These are phyloP conservation scores for Fusarium setosum DNA, from an alignment of 2,329 filamentous ascomycete genomes.

Conservation along the genomic window DNA sequence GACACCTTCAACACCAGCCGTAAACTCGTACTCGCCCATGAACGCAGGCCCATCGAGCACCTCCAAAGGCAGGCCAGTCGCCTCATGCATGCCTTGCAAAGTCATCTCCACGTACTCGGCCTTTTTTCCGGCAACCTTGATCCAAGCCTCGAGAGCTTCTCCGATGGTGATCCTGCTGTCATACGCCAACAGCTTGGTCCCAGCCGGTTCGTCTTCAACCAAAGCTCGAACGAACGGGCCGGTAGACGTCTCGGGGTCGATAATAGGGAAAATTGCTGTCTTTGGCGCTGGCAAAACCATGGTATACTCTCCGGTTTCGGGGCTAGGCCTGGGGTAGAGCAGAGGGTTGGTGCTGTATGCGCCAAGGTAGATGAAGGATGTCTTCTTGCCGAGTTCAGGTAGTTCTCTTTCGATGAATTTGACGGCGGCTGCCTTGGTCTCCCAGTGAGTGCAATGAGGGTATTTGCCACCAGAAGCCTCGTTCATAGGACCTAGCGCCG, in stretches of 20 bases:
- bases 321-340: conserved; percentile 40
- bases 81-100: conserved; percentile 48
- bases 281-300: conserved; percentile 44
- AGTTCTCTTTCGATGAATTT: conserved; percentile 54
- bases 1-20: conserved; percentile 50
- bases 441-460: conserved; percentile 59
- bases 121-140: conserved; percentile 49
- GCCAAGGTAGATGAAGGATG: conserved; percentile 39
- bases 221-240: conserved; percentile 58
- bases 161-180: conserved; percentile 50
- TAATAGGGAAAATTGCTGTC: conserved; percentile 50
- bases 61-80: conserved; percentile 50
- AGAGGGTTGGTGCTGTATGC: conserved; percentile 38
- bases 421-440: conserved; percentile 61
- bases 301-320: conserved; percentile 43
- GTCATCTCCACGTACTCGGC: conserved; percentile 45
- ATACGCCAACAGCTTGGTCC: conserved; percentile 58
- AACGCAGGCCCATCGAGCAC: conserved; percentile 50
- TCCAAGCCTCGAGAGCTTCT: conserved; percentile 50
- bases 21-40: conserved; percentile 54
- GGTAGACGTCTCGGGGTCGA: conserved; percentile 51
- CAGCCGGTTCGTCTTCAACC: conserved; percentile 51
- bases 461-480: conserved; percentile 57
- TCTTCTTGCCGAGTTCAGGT: conserved; percentile 56
- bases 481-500: conserved; percentile 58